These are phyloP conservation scores for Coelastrella sp. DNA, from an alignment of 139 green algal genomes.

Conservation along the genomic window DNA sequence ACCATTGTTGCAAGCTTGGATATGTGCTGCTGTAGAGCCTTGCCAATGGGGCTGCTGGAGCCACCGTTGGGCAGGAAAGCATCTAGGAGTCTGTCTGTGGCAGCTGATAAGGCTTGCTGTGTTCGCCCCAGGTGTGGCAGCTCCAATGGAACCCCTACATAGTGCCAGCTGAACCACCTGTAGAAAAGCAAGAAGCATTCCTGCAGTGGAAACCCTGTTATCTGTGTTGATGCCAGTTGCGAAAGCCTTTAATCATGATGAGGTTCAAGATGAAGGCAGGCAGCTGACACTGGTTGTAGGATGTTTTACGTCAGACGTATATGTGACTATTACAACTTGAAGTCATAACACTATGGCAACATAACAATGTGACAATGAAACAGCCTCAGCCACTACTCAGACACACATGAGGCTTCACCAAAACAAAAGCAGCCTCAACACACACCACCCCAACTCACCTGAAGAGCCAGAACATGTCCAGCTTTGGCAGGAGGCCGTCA, in stretches of 20 bases:
- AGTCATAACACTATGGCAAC: no score
- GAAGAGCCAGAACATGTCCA: conserved; percentile 79
- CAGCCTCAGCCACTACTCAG: no score
- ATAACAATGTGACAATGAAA: no score
- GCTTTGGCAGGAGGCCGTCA: conserved; percentile 81
- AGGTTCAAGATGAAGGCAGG: no score
- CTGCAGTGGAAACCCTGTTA: no score
- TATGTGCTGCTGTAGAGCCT: conserved; percentile 25
- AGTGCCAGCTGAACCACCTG: conserved; percentile 25
- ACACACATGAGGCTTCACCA: background rate
- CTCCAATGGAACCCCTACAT: background rate
- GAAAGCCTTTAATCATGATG: no score
- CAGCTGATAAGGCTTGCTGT: background rate
- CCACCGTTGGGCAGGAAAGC: background rate
- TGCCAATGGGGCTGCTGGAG: background rate
- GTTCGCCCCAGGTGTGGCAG: background rate
- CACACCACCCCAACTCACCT: background rate
- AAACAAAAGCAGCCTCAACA: background rate
- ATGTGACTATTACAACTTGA: no score
- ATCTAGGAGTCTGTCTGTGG: background rate
- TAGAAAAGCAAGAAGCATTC: background rate
- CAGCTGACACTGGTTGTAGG: no score
- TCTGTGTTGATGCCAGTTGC: no score
- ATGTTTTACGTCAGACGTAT: no score
- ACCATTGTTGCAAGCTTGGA: conserved; percentile 47